Conservation (phyloP, 2,329 filamentous ascomycete species). For the Microthyrium microscopicum region DNA sequence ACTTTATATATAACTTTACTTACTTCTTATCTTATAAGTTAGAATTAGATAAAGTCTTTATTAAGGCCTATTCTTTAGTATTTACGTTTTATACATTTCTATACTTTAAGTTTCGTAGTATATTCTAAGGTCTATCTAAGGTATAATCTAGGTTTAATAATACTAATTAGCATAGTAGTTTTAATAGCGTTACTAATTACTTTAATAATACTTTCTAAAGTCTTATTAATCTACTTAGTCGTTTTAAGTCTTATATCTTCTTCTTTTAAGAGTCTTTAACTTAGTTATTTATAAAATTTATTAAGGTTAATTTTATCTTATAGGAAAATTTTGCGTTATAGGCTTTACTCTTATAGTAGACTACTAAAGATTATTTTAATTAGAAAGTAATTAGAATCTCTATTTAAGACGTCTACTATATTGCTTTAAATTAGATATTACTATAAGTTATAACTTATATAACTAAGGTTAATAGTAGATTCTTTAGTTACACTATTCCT, state of each 20-base stretch:
- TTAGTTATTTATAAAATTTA: constrained; percentile 5
- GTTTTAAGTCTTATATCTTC: constrained; percentile 9
- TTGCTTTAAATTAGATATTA: too few relatives aligned
- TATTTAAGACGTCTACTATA: too few relatives aligned
- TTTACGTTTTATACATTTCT: constrained; percentile 10
- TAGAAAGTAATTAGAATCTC: constrained; percentile 13
- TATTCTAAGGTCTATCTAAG: constrained; percentile 10
- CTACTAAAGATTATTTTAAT: constrained; percentile 12
- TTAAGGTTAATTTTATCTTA: constrained; percentile 7
- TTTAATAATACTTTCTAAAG: constrained; percentile 8
- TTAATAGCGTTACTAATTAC: constrained; percentile 9
- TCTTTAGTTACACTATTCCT: too few relatives aligned
- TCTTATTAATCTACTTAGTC: constrained; percentile 9
- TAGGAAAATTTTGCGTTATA: constrained; percentile 6
- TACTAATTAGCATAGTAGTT: constrained; percentile 7
- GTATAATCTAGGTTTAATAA: not conserved
- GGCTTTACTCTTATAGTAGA: constrained; percentile 1
- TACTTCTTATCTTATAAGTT: constrained; percentile 4
- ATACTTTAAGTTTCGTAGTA: constrained; percentile 9
- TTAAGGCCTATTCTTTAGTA: not conserved
- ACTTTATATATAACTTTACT: constrained; percentile 5
- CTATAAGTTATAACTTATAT: too few relatives aligned
- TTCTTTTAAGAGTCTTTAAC: constrained; percentile 8
- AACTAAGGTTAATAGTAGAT: too few relatives aligned
- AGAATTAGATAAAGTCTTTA: not conserved